phyloP scores from a whole-genome alignment of 2,329 filamentous ascomycete genomes.

The Akanthomyces lecanii region DNA sequence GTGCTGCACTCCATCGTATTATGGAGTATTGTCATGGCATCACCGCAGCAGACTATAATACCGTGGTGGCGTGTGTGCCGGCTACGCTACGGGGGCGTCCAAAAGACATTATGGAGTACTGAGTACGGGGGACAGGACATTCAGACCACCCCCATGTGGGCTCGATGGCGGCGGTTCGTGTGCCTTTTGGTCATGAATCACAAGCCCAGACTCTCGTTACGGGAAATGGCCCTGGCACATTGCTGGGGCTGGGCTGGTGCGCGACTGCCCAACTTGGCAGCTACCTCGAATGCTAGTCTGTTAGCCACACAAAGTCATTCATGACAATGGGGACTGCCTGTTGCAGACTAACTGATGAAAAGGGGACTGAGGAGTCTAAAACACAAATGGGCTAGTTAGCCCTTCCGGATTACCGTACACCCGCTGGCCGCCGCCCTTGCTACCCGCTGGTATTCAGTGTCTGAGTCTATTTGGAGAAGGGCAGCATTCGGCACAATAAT shows the following conservation, averaged over 20 bases:
- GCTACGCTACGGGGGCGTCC: background rate
- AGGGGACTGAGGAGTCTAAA: conserved; percentile 15
- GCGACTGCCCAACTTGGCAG: conserved; percentile 17
- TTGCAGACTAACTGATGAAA: background rate
- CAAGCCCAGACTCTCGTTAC: conserved; percentile 11
- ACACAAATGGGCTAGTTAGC: conserved; percentile 6
- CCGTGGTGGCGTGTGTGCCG: conserved; percentile 8
- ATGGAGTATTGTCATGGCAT: conserved; percentile 16
- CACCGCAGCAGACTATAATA: conserved; percentile 13
- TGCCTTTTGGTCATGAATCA: conserved; percentile 6
- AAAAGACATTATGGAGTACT: background rate
- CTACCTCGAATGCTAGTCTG: conserved; percentile 10
- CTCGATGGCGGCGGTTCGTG: conserved; percentile 11
- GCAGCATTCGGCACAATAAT: background rate
- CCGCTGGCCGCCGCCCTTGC: conserved; percentile 8
- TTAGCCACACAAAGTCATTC: conserved; percentile 11
- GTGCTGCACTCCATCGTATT: conserved; percentile 15
- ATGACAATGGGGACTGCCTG: conserved; percentile 14
- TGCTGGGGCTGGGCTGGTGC: conserved; percentile 2
- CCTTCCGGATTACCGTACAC: background rate
- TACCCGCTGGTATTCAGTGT: conserved; percentile 10
- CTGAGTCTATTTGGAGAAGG: conserved; percentile 10
- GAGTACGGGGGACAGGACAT: conserved; percentile 1
- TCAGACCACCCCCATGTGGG: conserved; percentile 11
- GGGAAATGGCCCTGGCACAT: conserved; percentile 8